These are phyloP conservation scores for Camelina sativa DNA, from an alignment of 345 rosid genomes.

Conservation along the genomic window DNA sequence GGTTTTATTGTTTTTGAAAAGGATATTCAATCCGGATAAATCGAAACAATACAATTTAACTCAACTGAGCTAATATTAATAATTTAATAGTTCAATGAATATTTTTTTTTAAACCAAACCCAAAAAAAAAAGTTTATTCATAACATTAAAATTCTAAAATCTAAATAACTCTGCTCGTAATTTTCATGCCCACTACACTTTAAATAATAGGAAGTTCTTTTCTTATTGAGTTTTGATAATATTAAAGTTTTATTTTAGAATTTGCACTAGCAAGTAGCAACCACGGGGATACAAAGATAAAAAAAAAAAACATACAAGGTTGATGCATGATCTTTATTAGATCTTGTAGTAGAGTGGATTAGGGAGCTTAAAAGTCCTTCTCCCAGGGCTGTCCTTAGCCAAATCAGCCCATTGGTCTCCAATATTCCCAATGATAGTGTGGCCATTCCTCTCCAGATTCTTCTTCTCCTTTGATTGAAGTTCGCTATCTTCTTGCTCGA, in stretches of 20 bases:
- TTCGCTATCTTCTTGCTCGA: conserved; percentile 22
- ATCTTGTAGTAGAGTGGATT: conserved; percentile 57
- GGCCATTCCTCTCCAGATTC: conserved; percentile 38
- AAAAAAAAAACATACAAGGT: background rate
- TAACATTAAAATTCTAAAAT: no score
- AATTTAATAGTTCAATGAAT: no score
- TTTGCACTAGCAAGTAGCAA: background rate
- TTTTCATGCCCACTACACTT: no score
- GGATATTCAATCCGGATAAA: no score
- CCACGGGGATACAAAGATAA: background rate
- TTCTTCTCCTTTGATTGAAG: conserved; percentile 30
- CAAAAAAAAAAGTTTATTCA: no score
- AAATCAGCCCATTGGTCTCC: conserved; percentile 67
- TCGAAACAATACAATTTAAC: no score
- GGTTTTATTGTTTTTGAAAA: no score
- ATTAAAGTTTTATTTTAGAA: background rate
- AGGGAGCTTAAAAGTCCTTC: conserved; percentile 57
- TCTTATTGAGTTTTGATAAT: background rate
- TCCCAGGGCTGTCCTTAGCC: conserved; percentile 41
- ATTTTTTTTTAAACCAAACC: no score
- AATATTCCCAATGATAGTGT: conserved; percentile 56
- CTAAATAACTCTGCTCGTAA: no score
- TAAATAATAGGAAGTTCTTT: background rate
- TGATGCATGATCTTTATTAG: background rate
- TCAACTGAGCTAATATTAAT: no score